Evolutionary conservation across 768 basidiomycete genomes (phyloP), one percentile per base, ranked within the genome.

Genomic region (Russula earlei): DNA sequence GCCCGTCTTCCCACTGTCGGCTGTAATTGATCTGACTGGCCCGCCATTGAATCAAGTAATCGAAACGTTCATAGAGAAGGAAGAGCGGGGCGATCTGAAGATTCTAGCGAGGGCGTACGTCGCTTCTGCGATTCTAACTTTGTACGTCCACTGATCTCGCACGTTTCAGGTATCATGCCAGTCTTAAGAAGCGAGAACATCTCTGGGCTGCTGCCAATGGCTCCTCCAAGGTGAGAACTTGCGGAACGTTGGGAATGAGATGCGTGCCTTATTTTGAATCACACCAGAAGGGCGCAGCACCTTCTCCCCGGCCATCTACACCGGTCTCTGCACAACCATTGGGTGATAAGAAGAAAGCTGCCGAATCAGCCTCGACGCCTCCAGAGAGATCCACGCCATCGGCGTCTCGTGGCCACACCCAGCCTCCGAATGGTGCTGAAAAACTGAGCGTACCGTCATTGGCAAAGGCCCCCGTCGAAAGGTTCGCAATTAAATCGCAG

Each of bases 1-100:
- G 29, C 85, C 89, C 1, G 85, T 90, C 48, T 96, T 96, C 71
- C 95, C 95, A 25, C 66, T 87, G 10, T 78, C 82, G 17, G 71
- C 80, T 11, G 79, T 84, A 33, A 67, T 70, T 37, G 71, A 71
- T 42, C 78, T 75, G 52, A 72, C 75, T 25, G 88, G 85, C 12
- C 64, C 72, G 10, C 70, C 68, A 38, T 75, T 91, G 42, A 77
- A 83, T 61, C 68, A 67, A 20, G 78, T 81, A 5, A 79, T 94
- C 60, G 78, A 85, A 62, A 75, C 75, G 27, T 79, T 90, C 60
- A 63, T 90, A 20, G 82, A 83, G 62, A 80, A 73, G 20, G 92
- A 95, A 69, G 82, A 85, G 59, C 82, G 92, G 8, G 83, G 83
- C n/a, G 87, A 91, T 65, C 71, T 91, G 34, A 90, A 90, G 68